A percentile compares a stretch with the other conserved stretches of the same genome.
Evolutionary conservation across 768 basidiomycete species (phyloP).

Genomic region (Serendipita sp.): DNA sequence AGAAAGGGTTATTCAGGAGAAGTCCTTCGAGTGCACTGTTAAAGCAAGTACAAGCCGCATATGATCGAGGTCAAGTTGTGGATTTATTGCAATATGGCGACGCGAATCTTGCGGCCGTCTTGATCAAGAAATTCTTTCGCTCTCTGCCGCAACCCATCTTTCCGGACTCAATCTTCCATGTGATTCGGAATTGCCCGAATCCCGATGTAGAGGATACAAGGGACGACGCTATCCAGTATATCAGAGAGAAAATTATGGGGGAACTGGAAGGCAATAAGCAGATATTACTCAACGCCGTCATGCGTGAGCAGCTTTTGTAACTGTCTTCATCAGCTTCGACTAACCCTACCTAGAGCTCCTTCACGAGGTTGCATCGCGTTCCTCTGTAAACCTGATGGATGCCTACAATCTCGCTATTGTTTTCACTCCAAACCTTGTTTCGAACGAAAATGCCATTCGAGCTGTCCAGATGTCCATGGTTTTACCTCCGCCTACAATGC

Average conservation of each 20-base stretch:
- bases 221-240: conserved; percentile 32
- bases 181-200: conserved; percentile 55
- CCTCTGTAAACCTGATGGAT: conserved; percentile 61
- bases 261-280: conserved; percentile 24
- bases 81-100: conserved; percentile 34
- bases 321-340: conserved; percentile 11
- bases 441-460: conserved; percentile 44
- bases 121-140: conserved; percentile 72
- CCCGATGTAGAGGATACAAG: conserved; percentile 36
- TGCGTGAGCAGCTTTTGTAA: conserved; percentile 30
- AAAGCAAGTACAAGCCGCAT: conserved; percentile 64
- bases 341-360: conserved; percentile 40
- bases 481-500: neutral
- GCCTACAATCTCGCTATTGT: conserved; percentile 71
- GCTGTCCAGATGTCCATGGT: conserved; percentile 65
- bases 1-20: conserved; percentile 72
- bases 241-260: conserved; percentile 52
- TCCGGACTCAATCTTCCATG: conserved; percentile 47
- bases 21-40: conserved; percentile 57
- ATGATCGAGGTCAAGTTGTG: conserved; percentile 47
- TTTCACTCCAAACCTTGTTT: conserved; percentile 63
- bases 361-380: conserved; percentile 58
- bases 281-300: conserved; percentile 53
- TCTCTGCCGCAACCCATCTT: conserved; percentile 71
- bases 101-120: conserved; percentile 66